Conservation (phyloP, 345 rosid genomes). For the Pugionium cornutum region DNA sequence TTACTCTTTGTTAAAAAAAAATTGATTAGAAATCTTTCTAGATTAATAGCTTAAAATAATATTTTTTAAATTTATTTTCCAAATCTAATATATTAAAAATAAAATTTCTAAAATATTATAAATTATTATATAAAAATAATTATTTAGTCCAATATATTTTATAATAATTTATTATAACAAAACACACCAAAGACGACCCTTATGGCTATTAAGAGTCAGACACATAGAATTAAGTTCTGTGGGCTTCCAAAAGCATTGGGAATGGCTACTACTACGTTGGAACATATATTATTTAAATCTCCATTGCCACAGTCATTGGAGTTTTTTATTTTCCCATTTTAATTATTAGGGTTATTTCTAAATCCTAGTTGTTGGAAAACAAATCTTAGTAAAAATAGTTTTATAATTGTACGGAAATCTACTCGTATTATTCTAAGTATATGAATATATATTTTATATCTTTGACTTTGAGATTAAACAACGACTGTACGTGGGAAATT, state of each 20-base stretch:
- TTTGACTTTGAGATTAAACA: constrained; percentile 22
- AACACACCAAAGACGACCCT: constrained; percentile 31
- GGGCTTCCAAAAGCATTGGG: constrained; percentile 42
- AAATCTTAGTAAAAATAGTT: constrained; percentile 4
- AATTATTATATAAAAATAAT: no score
- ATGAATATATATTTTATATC: neutral
- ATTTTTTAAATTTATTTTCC: no score
- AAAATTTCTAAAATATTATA: no score
- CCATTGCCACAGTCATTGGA: constrained; percentile 24
- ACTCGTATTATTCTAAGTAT: neutral
- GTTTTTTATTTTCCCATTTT: constrained; percentile 5
- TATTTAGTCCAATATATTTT: no score
- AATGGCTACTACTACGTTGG: constrained; percentile 39
- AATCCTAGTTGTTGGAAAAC: constrained; percentile 19
- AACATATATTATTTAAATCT: constrained; percentile 20
- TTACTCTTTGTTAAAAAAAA: no score
- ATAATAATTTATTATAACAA: constrained; percentile 19
- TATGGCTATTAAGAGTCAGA: constrained; percentile 37
- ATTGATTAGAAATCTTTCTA: no score
- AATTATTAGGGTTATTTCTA: constrained; percentile 7
- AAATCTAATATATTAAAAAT: no score
- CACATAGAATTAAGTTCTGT: constrained; percentile 3
- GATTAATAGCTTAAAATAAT: no score
- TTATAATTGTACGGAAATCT: constrained; percentile 15
- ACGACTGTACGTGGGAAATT: neutral